Percentiles rank a stretch among this genome's conserved stretches.
phyloP scores from a whole-genome alignment of 75 land plant species.

The Isoetes taiwanensis region DNA sequence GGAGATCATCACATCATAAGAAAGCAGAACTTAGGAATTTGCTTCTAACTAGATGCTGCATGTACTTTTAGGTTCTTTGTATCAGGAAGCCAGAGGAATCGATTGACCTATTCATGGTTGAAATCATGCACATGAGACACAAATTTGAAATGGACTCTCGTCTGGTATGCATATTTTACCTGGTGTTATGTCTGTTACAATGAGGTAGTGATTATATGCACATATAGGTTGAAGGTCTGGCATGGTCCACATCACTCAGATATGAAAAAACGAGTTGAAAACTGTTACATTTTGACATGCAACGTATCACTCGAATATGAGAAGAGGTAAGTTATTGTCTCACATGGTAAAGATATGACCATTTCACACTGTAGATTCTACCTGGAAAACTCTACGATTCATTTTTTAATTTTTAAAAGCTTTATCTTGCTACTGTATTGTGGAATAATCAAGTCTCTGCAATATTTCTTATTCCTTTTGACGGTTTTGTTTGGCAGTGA shows the following conservation, averaged over 20 bases:
- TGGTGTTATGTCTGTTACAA: no score
- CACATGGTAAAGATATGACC: no score
- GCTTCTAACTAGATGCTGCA: no score
- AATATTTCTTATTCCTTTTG: no score
- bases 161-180: slow-evolving; percentile 39
- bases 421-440: neutral
- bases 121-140: slow-evolving; percentile 99
- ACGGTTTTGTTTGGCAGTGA: no score
- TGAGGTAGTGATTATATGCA: no score
- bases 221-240: slow-evolving; percentile 66
- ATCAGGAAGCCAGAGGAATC: slow-evolving; percentile 78
- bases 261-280: slow-evolving; percentile 82
- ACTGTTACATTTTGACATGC: slow-evolving; percentile 83
- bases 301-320: slow-evolving; percentile 97
- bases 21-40: no score
- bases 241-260: slow-evolving; percentile 93
- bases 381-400: no score
- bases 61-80: slow-evolving; percentile 66
- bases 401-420: no score
- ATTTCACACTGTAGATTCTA: no score
- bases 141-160: slow-evolving; percentile 93
- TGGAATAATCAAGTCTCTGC: no score
- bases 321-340: slow-evolving; percentile 45
- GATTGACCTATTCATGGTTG: slow-evolving; percentile 96
- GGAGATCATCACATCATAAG: no score